These are phyloP conservation scores for Populus davidiana DNA, from an alignment of 345 rosid genomes.

Conservation along the genomic window DNA sequence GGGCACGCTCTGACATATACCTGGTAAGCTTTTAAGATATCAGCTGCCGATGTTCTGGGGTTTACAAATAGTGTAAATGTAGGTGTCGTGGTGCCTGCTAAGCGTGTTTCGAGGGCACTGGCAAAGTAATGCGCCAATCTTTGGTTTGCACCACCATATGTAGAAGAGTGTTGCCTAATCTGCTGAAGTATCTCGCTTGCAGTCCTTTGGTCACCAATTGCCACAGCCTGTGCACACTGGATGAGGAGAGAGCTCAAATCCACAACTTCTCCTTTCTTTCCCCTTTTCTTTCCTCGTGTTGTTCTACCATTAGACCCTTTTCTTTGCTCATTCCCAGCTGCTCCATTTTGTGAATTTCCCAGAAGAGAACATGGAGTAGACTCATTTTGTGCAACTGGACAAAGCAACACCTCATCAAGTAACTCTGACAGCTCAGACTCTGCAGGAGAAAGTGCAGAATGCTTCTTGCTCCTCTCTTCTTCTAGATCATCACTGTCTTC, in stretches of 20 bases:
- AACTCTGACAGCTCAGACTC: slow-evolving; percentile 38
- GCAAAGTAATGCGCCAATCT: slow-evolving; percentile 32
- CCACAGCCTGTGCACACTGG: slow-evolving; percentile 52
- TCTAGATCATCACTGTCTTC: slow-evolving; percentile 20
- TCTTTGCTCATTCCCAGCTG: slow-evolving; percentile 21
- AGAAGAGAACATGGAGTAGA: slow-evolving; percentile 24
- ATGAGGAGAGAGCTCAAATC: slow-evolving; percentile 53
- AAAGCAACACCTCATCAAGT: slow-evolving; percentile 52
- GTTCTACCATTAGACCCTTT: slow-evolving; percentile 35
- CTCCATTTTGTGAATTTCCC: slow-evolving; percentile 33
- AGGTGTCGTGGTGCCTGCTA: slow-evolving; percentile 47
- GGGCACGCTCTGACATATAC: slow-evolving; percentile 50
- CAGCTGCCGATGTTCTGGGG: slow-evolving; percentile 44
- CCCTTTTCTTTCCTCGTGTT: slow-evolving; percentile 37
- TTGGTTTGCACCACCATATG: slow-evolving; percentile 31
- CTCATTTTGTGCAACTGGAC: slow-evolving; percentile 17
- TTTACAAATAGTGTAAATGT: slow-evolving; percentile 30
- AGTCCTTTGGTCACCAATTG: slow-evolving; percentile 19
- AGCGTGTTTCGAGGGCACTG: slow-evolving; percentile 29
- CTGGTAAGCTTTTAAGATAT: slow-evolving; percentile 51
- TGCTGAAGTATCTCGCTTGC: slow-evolving; percentile 23
- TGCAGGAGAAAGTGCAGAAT: slow-evolving; percentile 39
- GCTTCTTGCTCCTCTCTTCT: slow-evolving; percentile 51
- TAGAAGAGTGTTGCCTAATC: slow-evolving; percentile 31
- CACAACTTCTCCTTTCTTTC: slow-evolving; percentile 37